Percentiles rank a stretch among this genome's conserved stretches.
Conservation (phyloP, 225 moss, liverwort and hornwort genomes). For the Asterella californica region DNA sequence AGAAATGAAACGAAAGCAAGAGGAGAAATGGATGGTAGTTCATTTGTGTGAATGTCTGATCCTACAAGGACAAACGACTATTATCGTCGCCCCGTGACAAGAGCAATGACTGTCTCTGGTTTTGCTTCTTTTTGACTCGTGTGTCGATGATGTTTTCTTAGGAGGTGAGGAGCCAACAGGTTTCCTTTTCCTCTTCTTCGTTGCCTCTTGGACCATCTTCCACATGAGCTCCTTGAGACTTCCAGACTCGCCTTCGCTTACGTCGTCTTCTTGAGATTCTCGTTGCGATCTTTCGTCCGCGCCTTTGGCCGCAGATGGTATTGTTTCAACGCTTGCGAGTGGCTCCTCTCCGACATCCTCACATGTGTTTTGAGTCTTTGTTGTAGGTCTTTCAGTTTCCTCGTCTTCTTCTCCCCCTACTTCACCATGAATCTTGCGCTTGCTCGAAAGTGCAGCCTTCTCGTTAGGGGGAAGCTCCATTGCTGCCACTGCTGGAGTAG, state of each 20-base stretch:
- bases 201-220: slow-evolving; percentile 6
- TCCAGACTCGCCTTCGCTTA: not conserved
- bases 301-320: too few species aligned
- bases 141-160: not conserved
- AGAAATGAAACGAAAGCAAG: too few species aligned
- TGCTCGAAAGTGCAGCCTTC: not conserved
- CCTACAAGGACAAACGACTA: slow-evolving; percentile 7
- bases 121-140: not conserved
- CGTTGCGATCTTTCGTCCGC: not conserved
- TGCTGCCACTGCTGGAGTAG: too few species aligned
- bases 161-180: too few species aligned
- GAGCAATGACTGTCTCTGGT: not conserved
- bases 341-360: not conserved
- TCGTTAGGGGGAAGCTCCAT: not conserved
- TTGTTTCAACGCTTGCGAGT: not conserved
- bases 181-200: not conserved
- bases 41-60: not conserved
- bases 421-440: not conserved
- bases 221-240: slow-evolving; percentile 6
- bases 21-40: not conserved
- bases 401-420: not conserved
- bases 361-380: not conserved
- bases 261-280: not conserved
- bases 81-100: not conserved
- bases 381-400: not conserved